phyloP scores from a whole-genome alignment of 345 rosid genomes.

The Salix exigua region DNA sequence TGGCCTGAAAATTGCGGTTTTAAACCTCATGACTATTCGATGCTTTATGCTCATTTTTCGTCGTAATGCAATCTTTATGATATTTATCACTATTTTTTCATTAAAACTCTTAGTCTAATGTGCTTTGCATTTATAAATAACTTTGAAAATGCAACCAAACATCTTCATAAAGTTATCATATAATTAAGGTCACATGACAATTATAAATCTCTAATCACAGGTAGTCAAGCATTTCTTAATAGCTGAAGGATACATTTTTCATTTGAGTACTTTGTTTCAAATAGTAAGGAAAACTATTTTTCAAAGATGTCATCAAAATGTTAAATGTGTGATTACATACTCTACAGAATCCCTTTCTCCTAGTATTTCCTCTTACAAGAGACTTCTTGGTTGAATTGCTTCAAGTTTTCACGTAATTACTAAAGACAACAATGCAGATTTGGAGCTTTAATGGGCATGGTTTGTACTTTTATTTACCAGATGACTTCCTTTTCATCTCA shows the following conservation, averaged over 20 bases:
- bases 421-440: not conserved
- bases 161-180: not conserved
- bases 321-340: not conserved
- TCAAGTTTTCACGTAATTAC: not conserved
- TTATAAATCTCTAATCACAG: not conserved
- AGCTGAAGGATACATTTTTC: not conserved
- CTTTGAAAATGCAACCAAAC: not conserved
- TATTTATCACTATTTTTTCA: not conserved
- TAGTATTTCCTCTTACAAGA: not conserved
- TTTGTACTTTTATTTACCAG: not conserved
- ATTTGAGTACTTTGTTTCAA: not conserved
- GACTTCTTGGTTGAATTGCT: not conserved
- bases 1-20: not conserved
- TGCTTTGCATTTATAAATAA: not conserved
- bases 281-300: not conserved
- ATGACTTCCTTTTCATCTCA: conserved; percentile 15
- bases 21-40: not conserved
- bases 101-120: not conserved
- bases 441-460: not conserved
- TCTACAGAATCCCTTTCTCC: not conserved
- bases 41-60: not conserved
- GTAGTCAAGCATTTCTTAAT: not conserved
- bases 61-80: not conserved
- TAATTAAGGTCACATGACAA: not conserved
- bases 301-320: not conserved